Evolutionary conservation across 805 yeast genomes (phyloP).

Genomic region (Groenewaldozyma tartarivorans): DNA sequence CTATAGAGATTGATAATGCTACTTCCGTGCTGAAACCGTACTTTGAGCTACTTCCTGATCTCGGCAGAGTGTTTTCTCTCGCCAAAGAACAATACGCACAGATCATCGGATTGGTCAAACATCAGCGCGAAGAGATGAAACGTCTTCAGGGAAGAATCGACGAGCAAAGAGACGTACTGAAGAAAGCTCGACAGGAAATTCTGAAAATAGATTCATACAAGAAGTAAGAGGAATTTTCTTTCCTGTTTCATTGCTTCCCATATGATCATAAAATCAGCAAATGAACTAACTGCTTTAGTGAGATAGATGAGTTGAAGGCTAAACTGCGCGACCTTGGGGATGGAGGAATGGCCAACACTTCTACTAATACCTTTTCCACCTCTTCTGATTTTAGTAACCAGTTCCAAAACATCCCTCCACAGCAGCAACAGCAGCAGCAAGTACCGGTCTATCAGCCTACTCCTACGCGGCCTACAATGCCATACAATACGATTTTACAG

Average conservation of each 20-base stretch:
- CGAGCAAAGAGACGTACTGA: neutral
- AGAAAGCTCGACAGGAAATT: conserved; percentile 3
- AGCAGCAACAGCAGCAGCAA: too few relatives aligned
- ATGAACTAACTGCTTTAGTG: neutral
- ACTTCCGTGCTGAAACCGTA: neutral
- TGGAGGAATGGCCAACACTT: neutral
- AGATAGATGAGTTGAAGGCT: neutral
- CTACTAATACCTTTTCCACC: too few relatives aligned
- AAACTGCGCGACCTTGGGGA: neutral
- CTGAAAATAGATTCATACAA: neutral
- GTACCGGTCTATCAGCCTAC: neutral
- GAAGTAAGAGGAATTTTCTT: neutral
- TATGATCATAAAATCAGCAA: too few relatives aligned
- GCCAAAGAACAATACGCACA: neutral
- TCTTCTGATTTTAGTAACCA: neutral
- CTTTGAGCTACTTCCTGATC: neutral
- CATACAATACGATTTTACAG: too few relatives aligned
- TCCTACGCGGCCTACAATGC: neutral
- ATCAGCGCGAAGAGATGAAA: neutral
- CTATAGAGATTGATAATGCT: neutral
- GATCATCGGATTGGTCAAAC: neutral
- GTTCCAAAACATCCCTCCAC: neutral
- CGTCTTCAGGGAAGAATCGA: neutral
- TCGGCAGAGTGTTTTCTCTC: neutral
- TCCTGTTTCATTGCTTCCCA: neutral